Base-by-base conservation (phyloP, 2,329 filamentous ascomycete species). In the Penicillium sp. region DNA sequence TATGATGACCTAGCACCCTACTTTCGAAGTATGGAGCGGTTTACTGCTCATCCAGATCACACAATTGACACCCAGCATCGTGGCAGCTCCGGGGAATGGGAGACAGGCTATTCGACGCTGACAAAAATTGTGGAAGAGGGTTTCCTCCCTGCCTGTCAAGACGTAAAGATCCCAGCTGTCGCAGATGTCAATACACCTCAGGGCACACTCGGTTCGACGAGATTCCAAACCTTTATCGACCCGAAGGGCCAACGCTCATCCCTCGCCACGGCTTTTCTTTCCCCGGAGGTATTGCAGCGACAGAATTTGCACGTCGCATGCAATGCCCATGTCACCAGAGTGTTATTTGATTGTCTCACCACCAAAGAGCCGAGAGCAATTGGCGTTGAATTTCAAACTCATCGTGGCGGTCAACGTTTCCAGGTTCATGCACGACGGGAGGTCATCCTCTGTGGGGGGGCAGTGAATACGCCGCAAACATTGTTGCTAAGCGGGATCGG, bases 1-100 rank as follows among this genome's bases (percentile, higher is more conserved):
- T 82, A 79, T 75, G 69, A 75, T 1, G 74, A 73, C 30, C 65
- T 84, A 4, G 63, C 81, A 2, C 80, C 79, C 0, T 84, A 83
- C 63, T 82, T 84, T 62, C 71, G 73, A 54, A 53, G 58, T 14
- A 66, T 66, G 62, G 64, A 66, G 42, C 54, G 58, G 4, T 66
- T 66, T 30, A 66, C 62, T 4, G 51, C 58, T 0, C 61, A 65
- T 30, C 19, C 59, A 13, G 57, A 58, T 16, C 64, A 58, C 11
- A 48, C 54, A 10, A 66, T 66, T 38, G 56, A 65, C 26, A 19
- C 52, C 19, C 40, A 40, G 11, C 46, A 62, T 5, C 59, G 64
- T 4, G 62, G 64, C 11, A 48, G 11, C 4, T 46, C 52, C 0
- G 64, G 64, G 0, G 25, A 59, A 13, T 66, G 64, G 64, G 42